phyloP scores from a whole-genome alignment of 179 eudicot genomes.

The Vitellaria paradoxa region DNA sequence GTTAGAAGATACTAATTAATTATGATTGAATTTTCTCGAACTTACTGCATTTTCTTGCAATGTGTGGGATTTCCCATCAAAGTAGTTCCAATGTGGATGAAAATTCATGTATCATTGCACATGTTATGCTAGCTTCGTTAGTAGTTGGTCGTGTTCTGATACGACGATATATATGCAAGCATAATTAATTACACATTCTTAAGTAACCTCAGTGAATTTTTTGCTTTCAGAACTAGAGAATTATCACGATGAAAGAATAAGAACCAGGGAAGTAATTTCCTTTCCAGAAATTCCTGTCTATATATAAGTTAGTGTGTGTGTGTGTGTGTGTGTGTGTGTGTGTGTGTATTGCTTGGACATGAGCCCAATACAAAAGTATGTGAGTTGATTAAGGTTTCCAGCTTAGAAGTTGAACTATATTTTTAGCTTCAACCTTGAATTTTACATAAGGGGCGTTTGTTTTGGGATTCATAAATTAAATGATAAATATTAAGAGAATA shows the following conservation, averaged over 20 bases:
- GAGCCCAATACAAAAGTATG: too few species aligned
- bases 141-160: neutral
- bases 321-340: too few species aligned
- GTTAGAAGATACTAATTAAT: neutral
- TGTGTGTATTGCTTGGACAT: too few species aligned
- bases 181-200: neutral
- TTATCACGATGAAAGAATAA: neutral
- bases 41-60: neutral
- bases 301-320: too few species aligned
- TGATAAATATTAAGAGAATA: too few species aligned
- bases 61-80: neutral
- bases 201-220: neutral
- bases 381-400: too few species aligned
- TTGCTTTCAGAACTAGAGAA: slow-evolving; percentile 5
- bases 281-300: neutral
- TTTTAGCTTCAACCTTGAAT: too few species aligned
- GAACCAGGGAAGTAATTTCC: neutral
- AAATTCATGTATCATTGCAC: neutral
- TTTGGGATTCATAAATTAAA: too few species aligned
- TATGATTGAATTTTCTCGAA: too few species aligned
- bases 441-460: too few species aligned
- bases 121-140: neutral
- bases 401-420: too few species aligned
- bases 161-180: neutral
- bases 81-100: too few species aligned